These are phyloP conservation scores for Coemansia sp. DNA, from an alignment of 192 early-diverging fungal species.

Conservation along the genomic window DNA sequence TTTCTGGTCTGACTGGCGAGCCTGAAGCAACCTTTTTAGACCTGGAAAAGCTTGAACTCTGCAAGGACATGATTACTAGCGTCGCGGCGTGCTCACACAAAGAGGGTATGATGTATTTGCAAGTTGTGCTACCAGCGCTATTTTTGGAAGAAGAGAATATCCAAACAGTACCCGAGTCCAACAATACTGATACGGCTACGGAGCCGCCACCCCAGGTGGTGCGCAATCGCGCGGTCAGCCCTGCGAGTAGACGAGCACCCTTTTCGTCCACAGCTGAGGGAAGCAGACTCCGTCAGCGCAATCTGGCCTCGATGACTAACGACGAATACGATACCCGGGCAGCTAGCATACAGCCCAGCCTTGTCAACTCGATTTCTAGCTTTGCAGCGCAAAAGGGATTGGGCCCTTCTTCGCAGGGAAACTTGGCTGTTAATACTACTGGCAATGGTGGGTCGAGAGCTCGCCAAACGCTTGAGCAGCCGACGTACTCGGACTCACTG, in stretches of 20 bases:
- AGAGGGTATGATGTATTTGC: constrained; percentile 13
- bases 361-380: constrained; percentile 19
- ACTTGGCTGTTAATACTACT: constrained; percentile 1
- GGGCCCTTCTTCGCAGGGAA: constrained; percentile 3
- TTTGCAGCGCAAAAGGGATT: constrained; percentile 29
- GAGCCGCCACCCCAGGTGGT: constrained; percentile 13
- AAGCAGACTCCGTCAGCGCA: constrained; percentile 26
- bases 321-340: constrained; percentile 41
- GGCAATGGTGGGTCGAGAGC: constrained; percentile 1
- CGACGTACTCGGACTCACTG: background rate
- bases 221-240: constrained; percentile 21
- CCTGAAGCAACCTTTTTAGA: background rate
- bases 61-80: background rate
- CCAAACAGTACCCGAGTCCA: background rate
- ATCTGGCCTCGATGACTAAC: constrained; percentile 29
- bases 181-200: background rate
- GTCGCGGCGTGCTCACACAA: background rate
- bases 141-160: background rate
- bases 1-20: background rate
- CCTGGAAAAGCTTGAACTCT: background rate
- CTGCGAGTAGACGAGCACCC: constrained; percentile 7
- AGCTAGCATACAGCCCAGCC: constrained; percentile 20
- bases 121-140: constrained; percentile 13
- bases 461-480: background rate
- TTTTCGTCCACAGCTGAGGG: constrained; percentile 32